Percentiles rank a stretch among this genome's conserved stretches.
Evolutionary conservation across 805 yeast species (phyloP).

Genomic region (Pichia manshurica): DNA sequence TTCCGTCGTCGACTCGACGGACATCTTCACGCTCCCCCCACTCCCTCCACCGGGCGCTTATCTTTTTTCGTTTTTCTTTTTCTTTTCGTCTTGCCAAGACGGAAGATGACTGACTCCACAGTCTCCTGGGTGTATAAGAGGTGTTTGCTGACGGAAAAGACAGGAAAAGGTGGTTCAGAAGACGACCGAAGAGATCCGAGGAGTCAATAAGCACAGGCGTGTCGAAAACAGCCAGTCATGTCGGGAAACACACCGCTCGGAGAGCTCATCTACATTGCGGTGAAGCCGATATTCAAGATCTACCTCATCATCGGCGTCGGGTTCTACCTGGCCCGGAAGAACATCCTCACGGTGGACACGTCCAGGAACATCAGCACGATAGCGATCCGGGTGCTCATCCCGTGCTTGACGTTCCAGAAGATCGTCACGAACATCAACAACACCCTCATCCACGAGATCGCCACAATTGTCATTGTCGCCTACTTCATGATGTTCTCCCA

Average conservation of each 20-base stretch:
- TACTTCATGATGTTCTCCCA: slow-evolving; percentile 35
- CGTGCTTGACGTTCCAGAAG: slow-evolving; percentile 71
- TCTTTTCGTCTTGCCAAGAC: no score
- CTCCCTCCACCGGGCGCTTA: no score
- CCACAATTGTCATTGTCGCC: slow-evolving; percentile 51
- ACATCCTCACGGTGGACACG: slow-evolving; percentile 62
- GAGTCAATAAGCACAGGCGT: no score
- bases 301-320: slow-evolving; percentile 69
- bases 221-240: no score
- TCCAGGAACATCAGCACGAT: slow-evolving; percentile 65
- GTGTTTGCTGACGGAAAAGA: no score
- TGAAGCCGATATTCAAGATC: slow-evolving; percentile 80
- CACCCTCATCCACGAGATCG: slow-evolving; percentile 62
- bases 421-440: slow-evolving; percentile 62
- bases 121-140: no score
- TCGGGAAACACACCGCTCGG: slow-evolving; percentile 37
- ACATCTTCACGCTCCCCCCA: no score
- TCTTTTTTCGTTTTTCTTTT: no score
- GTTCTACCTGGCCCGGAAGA: slow-evolving; percentile 52
- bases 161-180: no score
- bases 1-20: no score
- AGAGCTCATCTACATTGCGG: slow-evolving; percentile 66
- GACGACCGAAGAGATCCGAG: no score
- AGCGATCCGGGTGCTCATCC: slow-evolving; percentile 65
- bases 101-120: no score